A percentile compares a stretch with the other conserved stretches of the same genome.
These are phyloP conservation scores for Wickerhamiella sorbophila DNA, from an alignment of 805 yeast species.

Conservation along the genomic window DNA sequence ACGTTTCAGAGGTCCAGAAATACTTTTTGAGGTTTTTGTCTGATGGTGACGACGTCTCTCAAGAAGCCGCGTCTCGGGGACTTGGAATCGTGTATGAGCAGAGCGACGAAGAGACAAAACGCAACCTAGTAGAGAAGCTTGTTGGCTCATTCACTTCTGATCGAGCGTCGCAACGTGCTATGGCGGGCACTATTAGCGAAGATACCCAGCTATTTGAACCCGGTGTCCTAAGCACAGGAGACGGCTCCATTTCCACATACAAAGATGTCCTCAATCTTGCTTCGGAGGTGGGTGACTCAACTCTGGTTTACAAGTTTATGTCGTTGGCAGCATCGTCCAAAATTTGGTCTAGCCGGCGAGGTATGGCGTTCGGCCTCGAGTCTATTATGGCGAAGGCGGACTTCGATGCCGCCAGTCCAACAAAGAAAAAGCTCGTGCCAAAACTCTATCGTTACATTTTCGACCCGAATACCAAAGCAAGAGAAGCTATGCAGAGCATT, in stretches of 20 bases:
- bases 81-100: constrained; percentile 65
- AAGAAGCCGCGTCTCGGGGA: constrained; percentile 86
- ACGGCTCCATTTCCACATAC: constrained; percentile 80
- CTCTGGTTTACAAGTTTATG: constrained; percentile 88
- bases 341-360: constrained; percentile 84
- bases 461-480: constrained; percentile 68
- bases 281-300: constrained; percentile 89
- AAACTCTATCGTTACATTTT: constrained; percentile 69
- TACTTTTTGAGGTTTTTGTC: constrained; percentile 66
- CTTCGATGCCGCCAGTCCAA: constrained; percentile 33
- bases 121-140: constrained; percentile 56
- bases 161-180: constrained; percentile 29
- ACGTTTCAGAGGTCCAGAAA: constrained; percentile 49
- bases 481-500: constrained; percentile 73
- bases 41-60: constrained; percentile 74
- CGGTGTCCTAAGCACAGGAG: constrained; percentile 64
- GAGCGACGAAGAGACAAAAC: constrained; percentile 55
- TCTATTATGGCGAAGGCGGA: constrained; percentile 68
- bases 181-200: constrained; percentile 54
- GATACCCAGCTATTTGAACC: constrained; percentile 81
- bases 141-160: constrained; percentile 68
- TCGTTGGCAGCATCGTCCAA: constrained; percentile 76
- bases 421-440: constrained; percentile 56
- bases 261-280: constrained; percentile 80
- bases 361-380: constrained; percentile 87